Evolutionary conservation across 2,329 filamentous ascomycete species (phyloP).

Genomic region (Aspergillus pseudotamarii): DNA sequence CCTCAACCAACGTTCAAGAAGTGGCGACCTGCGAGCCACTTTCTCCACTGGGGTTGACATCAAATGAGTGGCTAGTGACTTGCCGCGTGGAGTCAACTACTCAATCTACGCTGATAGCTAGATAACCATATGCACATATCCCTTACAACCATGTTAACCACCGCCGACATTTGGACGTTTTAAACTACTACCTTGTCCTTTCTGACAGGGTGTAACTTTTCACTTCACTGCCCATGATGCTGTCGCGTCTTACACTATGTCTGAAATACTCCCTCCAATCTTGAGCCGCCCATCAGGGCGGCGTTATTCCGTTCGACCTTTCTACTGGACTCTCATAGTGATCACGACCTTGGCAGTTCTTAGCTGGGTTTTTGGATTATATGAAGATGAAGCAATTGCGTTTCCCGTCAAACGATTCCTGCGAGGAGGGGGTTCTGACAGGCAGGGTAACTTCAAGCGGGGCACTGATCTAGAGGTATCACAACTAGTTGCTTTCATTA

Average conservation of each 20-base stretch:
- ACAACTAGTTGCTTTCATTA: not conserved
- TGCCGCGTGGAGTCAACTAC: not conserved
- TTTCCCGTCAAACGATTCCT: not conserved
- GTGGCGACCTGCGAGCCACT: not conserved
- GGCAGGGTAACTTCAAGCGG: conserved; percentile 20
- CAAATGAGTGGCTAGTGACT: conserved; percentile 7
- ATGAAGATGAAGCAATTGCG: not conserved
- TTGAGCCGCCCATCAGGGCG: conserved; percentile 26
- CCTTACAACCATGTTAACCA: not conserved
- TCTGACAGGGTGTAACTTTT: not conserved
- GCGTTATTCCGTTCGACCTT: conserved; percentile 48
- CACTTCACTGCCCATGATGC: conserved; percentile 32
- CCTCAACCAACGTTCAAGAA: not conserved
- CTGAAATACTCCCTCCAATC: conserved; percentile 24
- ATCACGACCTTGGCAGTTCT: conserved; percentile 36
- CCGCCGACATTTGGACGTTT: not conserved
- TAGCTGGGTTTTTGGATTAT: conserved; percentile 29
- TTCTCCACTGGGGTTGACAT: not conserved
- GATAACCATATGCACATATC: not conserved
- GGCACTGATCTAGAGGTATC: conserved; percentile 33
- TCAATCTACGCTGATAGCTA: not conserved
- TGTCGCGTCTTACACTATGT: conserved; percentile 27
- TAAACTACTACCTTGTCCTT: not conserved
- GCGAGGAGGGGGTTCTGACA: not conserved
- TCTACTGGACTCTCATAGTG: conserved; percentile 49